Percentiles rank a stretch among this genome's conserved stretches.
Conservation (phyloP, 306 rosid species). For the Lablab purpureus region DNA sequence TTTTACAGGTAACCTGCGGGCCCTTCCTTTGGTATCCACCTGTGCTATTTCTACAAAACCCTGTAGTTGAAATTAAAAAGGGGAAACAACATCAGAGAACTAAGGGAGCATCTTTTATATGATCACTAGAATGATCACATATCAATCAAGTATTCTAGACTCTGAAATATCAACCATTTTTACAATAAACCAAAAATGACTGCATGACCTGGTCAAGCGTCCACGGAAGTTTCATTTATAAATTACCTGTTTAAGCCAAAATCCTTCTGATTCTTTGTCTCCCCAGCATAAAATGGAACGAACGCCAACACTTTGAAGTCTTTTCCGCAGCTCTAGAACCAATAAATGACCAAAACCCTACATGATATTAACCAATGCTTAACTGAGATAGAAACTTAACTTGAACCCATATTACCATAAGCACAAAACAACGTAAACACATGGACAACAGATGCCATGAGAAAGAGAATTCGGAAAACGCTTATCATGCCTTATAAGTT, state of each 20-base stretch:
- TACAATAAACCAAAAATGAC: slow-evolving; percentile 17
- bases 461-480: slow-evolving; percentile 40
- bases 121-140: not conserved
- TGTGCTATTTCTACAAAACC: slow-evolving; percentile 84
- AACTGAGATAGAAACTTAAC: slow-evolving; percentile 34
- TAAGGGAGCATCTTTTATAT: slow-evolving; percentile 28
- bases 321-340: slow-evolving; percentile 70
- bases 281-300: slow-evolving; percentile 92
- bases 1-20: slow-evolving; percentile 76
- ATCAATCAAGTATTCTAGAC: slow-evolving; percentile 23
- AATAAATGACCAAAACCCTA: slow-evolving; percentile 81
- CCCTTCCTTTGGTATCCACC: slow-evolving; percentile 77
- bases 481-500: slow-evolving; percentile 31
- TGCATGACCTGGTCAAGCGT: slow-evolving; percentile 27
- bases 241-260: slow-evolving; percentile 90
- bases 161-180: slow-evolving; percentile 19
- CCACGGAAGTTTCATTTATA: slow-evolving; percentile 9
- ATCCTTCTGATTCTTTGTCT: slow-evolving; percentile 90
- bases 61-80: slow-evolving; percentile 47
- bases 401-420: slow-evolving; percentile 12
- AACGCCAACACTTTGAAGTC: slow-evolving; percentile 83
- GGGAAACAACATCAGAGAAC: slow-evolving; percentile 35
- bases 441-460: slow-evolving; percentile 5
- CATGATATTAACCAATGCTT: slow-evolving; percentile 42
- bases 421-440: slow-evolving; percentile 7